Base-by-base conservation (phyloP, 805 yeast genomes). In the Zygosaccharomyces bisporus region DNA sequence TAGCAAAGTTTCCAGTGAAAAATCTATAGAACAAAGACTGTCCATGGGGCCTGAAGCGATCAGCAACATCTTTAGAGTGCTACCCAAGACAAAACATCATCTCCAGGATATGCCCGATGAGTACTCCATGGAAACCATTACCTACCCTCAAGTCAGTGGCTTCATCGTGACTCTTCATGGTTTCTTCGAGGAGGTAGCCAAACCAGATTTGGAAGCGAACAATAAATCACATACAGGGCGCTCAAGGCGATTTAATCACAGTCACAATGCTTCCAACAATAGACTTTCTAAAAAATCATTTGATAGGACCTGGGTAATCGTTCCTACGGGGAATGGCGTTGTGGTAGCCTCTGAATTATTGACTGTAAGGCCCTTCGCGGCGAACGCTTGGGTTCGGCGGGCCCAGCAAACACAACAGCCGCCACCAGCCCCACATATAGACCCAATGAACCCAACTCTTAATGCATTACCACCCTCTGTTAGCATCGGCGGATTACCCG, bases 311-410 rank as follows among this genome's bases (percentile, higher is more conserved):
- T 80, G 93, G 60, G 71, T 86, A n/a, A 69, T 86, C 19, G 81
- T 89, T 1, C 80, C 86, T 10, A 83, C 82, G 10, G 76, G 80
- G 13, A 74, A 75, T 45, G 85, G 89, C 4, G 69, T 78, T 23
- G 78, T 87, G 70, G 80, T 93, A 23, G 96, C 95, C 12, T 83
- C 95, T 25, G 99, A 93, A 65, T 63, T 86, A 60, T 70, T 93
- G 41, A 72, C 80, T 12, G 66, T 93, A 3, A 79, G 95, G 51
- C 74, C 81, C 5, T 74, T 68, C 52, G 72, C 81, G 1, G 79
- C 77, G 3, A 71, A 75, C 20, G 75, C 86, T 0, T 86, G 91
- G 90, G 33, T 44, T n/a, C 8, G 34, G 24, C 44, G 35, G 27
- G 40, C 45, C 25, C 52, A 25, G 29, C 45, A 32, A 30, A 8